Percentiles rank a stretch among this genome's conserved stretches.
Evolutionary conservation across 257 asterid genomes (phyloP).

Genomic region (Fraxinus cuspidata): DNA sequence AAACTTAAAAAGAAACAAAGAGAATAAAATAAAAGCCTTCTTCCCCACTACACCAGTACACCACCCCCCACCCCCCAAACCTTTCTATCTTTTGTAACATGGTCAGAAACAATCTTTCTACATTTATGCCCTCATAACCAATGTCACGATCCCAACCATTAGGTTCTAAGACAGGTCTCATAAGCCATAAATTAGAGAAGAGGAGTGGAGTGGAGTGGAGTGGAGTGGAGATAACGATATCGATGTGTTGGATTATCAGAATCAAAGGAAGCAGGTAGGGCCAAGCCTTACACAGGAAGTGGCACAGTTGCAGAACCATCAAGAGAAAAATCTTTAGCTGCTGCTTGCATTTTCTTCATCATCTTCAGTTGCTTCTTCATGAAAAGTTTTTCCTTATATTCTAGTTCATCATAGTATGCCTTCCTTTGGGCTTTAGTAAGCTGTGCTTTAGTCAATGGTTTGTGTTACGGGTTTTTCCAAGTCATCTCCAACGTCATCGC

Average conservation of each 20-base stretch:
- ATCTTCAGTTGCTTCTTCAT: conserved; percentile 66
- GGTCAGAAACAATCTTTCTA: conserved; percentile 83
- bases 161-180: conserved; percentile 94
- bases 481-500: too few species aligned
- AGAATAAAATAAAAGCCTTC: too few species aligned
- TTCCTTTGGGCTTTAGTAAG: conserved; percentile 67
- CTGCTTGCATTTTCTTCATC: conserved; percentile 78
- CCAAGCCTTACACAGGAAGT: conserved; percentile 83
- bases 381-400: conserved; percentile 81
- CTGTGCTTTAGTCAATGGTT: conserved; percentile 77
- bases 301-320: conserved; percentile 85
- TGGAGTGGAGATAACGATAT: conserved; percentile 87
- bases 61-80: conserved; percentile 18
- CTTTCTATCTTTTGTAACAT: conserved; percentile 88
- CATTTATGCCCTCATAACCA: conserved; percentile 91
- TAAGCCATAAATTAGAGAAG: conserved; percentile 89
- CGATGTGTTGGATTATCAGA: conserved; percentile 97
- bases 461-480: too few species aligned
- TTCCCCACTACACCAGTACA: too few species aligned
- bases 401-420: conserved; percentile 84
- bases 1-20: too few species aligned
- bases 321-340: conserved; percentile 51
- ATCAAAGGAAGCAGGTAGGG: conserved; percentile 94
- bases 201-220: too few species aligned
- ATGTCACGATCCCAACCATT: conserved; percentile 99